Evolutionary conservation across 306 rosid genomes (phyloP), one percentile per base, ranked within the genome.

Genomic region (Quercus wislizeni): DNA sequence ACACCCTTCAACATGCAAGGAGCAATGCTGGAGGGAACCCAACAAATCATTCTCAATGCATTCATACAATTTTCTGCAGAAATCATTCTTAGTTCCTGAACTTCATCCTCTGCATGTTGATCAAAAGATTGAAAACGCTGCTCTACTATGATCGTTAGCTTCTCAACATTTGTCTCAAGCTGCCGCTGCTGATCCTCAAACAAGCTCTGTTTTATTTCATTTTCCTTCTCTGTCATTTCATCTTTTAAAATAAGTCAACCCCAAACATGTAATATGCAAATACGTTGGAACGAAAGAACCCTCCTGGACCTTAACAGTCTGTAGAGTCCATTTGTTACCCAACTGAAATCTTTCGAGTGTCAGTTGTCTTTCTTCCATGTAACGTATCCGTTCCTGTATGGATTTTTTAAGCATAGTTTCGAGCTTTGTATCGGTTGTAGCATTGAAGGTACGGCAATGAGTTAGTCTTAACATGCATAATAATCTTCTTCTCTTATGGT

Each of bases 171-270:
- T 68, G 74, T 61, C 79, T 84, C 87, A 68, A 84, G 79, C 70
- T 77, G 80, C 81, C 73, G 87, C 79, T 80, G 87, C 76, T 80
- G 85, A 56, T 77, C 77, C 87, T 84, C 82, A 80, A 84, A 84
- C 70, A 84, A 77, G 76, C 72, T 80, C 27, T 73, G 72, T 27
- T 84, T 84, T 51, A 76, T 76, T 3, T 52, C 68, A 58, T 46
- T 77, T 69, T 84, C 55, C 63, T 84, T 14, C 2, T 5, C 3
- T 13, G 82, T 35, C 84, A 84, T 65, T 25, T 73, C 76, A 5
- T 67, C 54, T 6, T 41, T 41, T 69, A 9, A 25, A 74, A 73
- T 1, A 54, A 41, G 11, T 74, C 43, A 21, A 74, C 86, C 31
- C 82, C 82, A 68, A 84, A 80, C 76, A 84, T 80, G 79, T 77